phyloP scores from a whole-genome alignment of 306 rosid genomes.

The Sphenostylis stenocarpa region DNA sequence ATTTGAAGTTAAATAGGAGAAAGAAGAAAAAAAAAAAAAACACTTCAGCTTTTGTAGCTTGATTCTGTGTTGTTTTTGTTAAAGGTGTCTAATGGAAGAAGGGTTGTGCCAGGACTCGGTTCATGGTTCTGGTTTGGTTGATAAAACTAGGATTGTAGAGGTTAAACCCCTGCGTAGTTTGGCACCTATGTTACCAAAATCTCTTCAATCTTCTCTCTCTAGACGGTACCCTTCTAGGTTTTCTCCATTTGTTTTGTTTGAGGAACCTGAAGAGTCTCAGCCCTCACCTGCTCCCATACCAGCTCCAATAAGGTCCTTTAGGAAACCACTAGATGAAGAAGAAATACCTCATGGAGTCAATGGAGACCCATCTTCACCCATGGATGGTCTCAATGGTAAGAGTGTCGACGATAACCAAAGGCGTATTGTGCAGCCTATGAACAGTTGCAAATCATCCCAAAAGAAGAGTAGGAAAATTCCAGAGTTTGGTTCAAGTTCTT shows the following conservation, averaged over 20 bases:
- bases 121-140: conserved; percentile 42
- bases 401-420: neutral
- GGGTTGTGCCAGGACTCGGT: conserved; percentile 32
- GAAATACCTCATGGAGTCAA: neutral
- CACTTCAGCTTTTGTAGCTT: neutral
- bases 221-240: conserved; percentile 42
- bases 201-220: conserved; percentile 32
- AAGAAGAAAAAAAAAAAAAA: neutral
- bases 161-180: conserved; percentile 59
- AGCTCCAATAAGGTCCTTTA: conserved; percentile 48
- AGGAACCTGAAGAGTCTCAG: conserved; percentile 30
- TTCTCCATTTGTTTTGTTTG: conserved; percentile 48
- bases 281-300: conserved; percentile 38
- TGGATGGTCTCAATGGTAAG: neutral
- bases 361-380: neutral
- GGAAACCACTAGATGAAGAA: conserved; percentile 31
- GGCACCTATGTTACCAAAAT: conserved; percentile 52
- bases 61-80: neutral
- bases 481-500: conserved; percentile 20
- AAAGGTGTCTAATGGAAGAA: conserved; percentile 49
- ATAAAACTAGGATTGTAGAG: conserved; percentile 54
- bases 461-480: conserved; percentile 38
- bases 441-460: conserved; percentile 29
- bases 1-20: neutral
- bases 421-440: neutral